Conservation (phyloP, 768 basidiomycete species). For the Nidula microcarpa region DNA sequence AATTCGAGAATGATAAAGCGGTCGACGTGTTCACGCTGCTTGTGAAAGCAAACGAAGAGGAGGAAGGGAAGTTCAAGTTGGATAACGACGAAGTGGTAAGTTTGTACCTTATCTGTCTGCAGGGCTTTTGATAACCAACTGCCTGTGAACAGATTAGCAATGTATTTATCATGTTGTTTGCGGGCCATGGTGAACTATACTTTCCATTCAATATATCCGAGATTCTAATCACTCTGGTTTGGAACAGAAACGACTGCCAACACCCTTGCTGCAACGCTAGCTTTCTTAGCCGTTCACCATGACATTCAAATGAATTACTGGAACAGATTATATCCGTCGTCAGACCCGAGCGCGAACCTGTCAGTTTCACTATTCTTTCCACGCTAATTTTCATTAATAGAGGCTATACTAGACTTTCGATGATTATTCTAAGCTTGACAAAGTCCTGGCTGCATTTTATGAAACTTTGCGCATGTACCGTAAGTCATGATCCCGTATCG, state of each 20-base stretch:
- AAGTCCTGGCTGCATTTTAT: conserved; percentile 39
- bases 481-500: conserved; percentile 27
- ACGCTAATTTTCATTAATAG: background rate
- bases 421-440: conserved; percentile 36
- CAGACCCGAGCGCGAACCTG: conserved; percentile 28
- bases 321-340: conserved; percentile 34
- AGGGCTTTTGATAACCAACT: background rate
- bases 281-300: conserved; percentile 35
- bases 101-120: background rate
- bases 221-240: conserved; percentile 4
- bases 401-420: conserved; percentile 25
- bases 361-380: conserved; percentile 6
- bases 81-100: conserved; percentile 26
- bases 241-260: conserved; percentile 50
- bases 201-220: background rate
- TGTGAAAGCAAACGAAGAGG: conserved; percentile 43
- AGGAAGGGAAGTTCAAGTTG: conserved; percentile 31
- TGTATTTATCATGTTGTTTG: conserved; percentile 1
- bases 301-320: conserved; percentile 38
- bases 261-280: conserved; percentile 38
- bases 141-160: background rate
- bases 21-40: conserved; percentile 13
- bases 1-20: background rate
- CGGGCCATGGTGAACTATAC: background rate
- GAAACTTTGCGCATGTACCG: conserved; percentile 44